Conservation (phyloP, 2,329 filamentous ascomycete species). For the Penicillium brevicompactum region DNA sequence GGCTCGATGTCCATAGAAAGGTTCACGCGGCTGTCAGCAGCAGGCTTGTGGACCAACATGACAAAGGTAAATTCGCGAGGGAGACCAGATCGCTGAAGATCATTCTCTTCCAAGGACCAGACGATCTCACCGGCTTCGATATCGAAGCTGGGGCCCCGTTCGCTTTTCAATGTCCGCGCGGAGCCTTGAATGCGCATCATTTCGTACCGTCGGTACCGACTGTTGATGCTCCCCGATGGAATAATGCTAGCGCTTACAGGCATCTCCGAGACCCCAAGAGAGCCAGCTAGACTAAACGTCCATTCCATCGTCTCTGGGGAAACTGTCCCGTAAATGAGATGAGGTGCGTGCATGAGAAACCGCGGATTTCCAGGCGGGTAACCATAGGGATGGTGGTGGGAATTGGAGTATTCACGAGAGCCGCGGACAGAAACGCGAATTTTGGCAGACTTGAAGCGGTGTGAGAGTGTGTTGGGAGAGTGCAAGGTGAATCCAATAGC, state of each 20-base stretch:
- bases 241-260: slow-evolving; percentile 47
- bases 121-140: slow-evolving; percentile 50
- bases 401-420: slow-evolving; percentile 1
- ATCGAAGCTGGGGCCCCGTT: slow-evolving; percentile 38
- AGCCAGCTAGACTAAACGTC: slow-evolving; percentile 51
- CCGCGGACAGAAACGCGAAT: slow-evolving; percentile 41
- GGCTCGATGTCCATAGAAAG: slow-evolving; percentile 49
- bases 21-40: slow-evolving; percentile 39
- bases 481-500: slow-evolving; percentile 55
- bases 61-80: slow-evolving; percentile 57
- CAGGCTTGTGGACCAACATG: slow-evolving; percentile 50
- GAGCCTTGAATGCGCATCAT: slow-evolving; percentile 56
- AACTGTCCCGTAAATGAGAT: slow-evolving; percentile 51
- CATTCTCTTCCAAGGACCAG: slow-evolving; percentile 55
- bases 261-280: slow-evolving; percentile 49
- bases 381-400: slow-evolving; percentile 1
- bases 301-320: slow-evolving; percentile 52
- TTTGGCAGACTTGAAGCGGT: slow-evolving; percentile 52
- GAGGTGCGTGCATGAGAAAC: slow-evolving; percentile 54
- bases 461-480: slow-evolving; percentile 42
- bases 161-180: slow-evolving; percentile 42
- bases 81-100: slow-evolving; percentile 50
- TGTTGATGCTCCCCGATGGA: slow-evolving; percentile 44
- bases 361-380: slow-evolving; percentile 36
- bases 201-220: slow-evolving; percentile 49